A percentile compares a stretch with the other conserved stretches of the same genome.
phyloP scores from a whole-genome alignment of 23 red algal species.

The Gracilariopsis chorda region DNA sequence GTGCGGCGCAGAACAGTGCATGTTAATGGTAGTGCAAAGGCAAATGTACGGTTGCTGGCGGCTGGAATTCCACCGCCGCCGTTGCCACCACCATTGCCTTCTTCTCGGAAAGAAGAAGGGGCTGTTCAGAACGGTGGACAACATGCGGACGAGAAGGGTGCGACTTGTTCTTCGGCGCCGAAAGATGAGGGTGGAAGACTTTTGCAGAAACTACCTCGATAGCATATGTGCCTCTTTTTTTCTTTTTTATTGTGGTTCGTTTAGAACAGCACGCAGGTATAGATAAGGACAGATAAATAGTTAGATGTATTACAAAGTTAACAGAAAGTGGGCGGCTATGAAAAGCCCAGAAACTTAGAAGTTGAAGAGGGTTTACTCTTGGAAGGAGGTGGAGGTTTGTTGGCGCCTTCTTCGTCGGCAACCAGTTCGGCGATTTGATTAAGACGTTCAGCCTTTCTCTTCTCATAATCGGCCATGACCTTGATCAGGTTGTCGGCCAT shows the following conservation, averaged over 20 bases:
- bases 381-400: background rate
- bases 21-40: background rate
- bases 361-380: background rate
- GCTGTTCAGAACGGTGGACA: background rate
- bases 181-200: background rate
- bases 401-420: conserved; percentile 1
- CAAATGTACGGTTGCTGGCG: background rate
- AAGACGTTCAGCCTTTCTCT: conserved; percentile 70
- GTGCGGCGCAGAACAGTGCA: background rate
- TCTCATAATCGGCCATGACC: conserved; percentile 88
- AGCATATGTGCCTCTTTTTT: background rate
- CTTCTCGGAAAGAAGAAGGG: background rate
- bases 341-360: conserved; percentile 13
- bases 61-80: conserved; percentile 5
- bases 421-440: conserved; percentile 72
- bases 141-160: background rate
- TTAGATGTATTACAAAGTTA: no score
- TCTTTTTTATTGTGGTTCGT: background rate
- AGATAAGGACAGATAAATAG: no score
- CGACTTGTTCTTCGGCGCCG: background rate
- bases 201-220: background rate
- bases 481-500: conserved; percentile 59
- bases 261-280: no score
- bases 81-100: conserved; percentile 1
- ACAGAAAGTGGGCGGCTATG: no score